A percentile compares a stretch with the other conserved stretches of the same genome.
Evolutionary conservation across 2,329 filamentous ascomycete species (phyloP).

Genomic region (Scedosporium dehoogii): DNA sequence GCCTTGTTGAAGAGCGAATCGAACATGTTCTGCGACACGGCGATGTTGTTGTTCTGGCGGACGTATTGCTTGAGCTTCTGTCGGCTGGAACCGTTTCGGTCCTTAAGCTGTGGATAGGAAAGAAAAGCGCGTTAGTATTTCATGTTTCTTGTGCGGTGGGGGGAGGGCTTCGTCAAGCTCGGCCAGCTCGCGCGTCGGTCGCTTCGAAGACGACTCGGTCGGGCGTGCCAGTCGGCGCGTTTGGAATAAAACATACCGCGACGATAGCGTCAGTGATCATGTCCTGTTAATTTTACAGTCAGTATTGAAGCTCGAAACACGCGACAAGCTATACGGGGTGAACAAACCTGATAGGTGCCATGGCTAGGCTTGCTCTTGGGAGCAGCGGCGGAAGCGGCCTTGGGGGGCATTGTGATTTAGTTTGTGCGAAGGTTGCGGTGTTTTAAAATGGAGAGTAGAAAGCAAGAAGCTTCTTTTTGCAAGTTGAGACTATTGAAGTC

Average conservation of each 20-base stretch:
- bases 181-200: conserved; percentile 19
- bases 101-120: conserved; percentile 41
- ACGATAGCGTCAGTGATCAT: conserved; percentile 55
- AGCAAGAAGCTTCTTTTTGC: conserved; percentile 7
- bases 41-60: conserved; percentile 42
- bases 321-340: conserved; percentile 11
- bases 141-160: background rate
- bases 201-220: conserved; percentile 22
- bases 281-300: conserved; percentile 29
- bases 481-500: background rate
- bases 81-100: conserved; percentile 52
- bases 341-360: conserved; percentile 49
- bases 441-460: conserved; percentile 7
- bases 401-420: conserved; percentile 44
- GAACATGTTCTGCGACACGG: conserved; percentile 44
- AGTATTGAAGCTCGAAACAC: conserved; percentile 7
- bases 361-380: conserved; percentile 44
- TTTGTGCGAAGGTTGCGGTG: conserved; percentile 5
- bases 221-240: conserved; percentile 9
- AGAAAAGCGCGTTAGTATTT: conserved; percentile 28
- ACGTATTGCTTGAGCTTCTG: conserved; percentile 54
- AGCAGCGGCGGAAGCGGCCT: conserved; percentile 22
- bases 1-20: conserved; percentile 77
- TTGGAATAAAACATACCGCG: conserved; percentile 37
- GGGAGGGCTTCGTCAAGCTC: conserved; percentile 7